Evolutionary conservation across 1,284 basidiomycete species (phyloP).

Genomic region (Cutaneotrichosporon sp.): DNA sequence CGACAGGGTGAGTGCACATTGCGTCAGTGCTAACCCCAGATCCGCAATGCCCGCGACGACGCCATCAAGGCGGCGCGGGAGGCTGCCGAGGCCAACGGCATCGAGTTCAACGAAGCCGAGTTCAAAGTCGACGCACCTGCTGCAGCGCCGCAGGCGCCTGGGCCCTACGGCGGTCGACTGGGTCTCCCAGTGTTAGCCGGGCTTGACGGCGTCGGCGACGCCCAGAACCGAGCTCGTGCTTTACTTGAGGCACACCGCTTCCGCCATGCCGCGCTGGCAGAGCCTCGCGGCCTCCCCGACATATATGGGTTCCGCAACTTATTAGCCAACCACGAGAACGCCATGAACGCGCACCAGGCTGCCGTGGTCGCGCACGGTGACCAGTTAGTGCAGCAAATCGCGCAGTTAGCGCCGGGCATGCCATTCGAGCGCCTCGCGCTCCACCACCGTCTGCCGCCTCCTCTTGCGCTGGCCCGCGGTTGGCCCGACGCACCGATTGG

Average conservation of each 20-base stretch:
- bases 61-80: constrained; percentile 3
- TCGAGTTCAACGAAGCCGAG: constrained; percentile 59
- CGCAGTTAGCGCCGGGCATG: too few relatives aligned
- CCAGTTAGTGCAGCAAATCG: background rate
- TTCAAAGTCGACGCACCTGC: constrained; percentile 63
- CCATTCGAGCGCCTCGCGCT: too few relatives aligned
- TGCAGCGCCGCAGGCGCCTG: constrained; percentile 17
- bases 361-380: background rate
- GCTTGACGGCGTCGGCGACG: background rate
- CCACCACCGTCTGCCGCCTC: background rate
- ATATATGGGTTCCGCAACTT: background rate
- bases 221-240: background rate
- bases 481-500: too few relatives aligned
- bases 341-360: background rate
- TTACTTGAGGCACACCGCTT: background rate
- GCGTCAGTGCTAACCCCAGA: constrained; percentile 55
- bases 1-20: constrained; percentile 61
- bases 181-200: too few relatives aligned
- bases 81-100: constrained; percentile 6
- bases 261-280: background rate
- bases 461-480: too few relatives aligned
- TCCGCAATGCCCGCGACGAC: constrained; percentile 65
- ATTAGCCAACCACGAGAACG: background rate
- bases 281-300: background rate
- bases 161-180: background rate